Base-by-base conservation (phyloP, 352 stramenopile species). In the Pythium aquatile region DNA sequence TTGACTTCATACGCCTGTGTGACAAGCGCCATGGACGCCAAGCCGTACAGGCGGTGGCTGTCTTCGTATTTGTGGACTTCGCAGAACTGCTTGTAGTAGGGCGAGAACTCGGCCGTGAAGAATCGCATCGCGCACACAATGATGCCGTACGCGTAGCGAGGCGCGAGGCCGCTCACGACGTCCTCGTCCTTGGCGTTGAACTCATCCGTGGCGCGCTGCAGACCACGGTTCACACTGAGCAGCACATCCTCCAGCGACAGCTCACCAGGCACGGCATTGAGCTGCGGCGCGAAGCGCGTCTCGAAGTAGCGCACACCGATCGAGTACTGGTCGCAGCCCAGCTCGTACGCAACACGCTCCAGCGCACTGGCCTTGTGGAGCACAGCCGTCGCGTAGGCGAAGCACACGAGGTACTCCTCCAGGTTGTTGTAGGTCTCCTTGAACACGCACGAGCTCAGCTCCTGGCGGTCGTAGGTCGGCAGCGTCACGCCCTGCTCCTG, bases 71-170 rank as follows among this genome's bases (percentile, higher is more conserved):
- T 67, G 70, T 97, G 87, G 54, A 94, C 78, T 24, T 90, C 80
- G 55, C 82, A 96, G 29, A 96, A 96, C 20, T 91, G 76, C 60
- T 81, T 57, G 62, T 94, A 96, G 73, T 96, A 97, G 24, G 86
- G 86, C 37, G 80, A 81, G 60, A 94, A 92, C 3, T 71, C 74
- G n/a, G 72, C 61, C 7, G 86, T 86, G 72, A 97, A 97, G 72
- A 90, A 93, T 44, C 89, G 76, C 89, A 97, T 97, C 10, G 86
- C 89, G 57, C 89, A 97, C 30, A 91, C 85, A 56, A 97, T 96
- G 58, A 97, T 94, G 56, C 89, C 85, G 48, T 94, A 97, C 24
- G 75, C 79, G 72, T 89, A 94, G 3, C 33, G 66, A 3, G 87
- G 89, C 10, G 85, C 87, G 17, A 79, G 60, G 13, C 76, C 83